Percentiles rank a stretch among this genome's conserved stretches.
These are phyloP conservation scores for Auriscalpium orientale DNA, from an alignment of 768 basidiomycete species.

Conservation along the genomic window DNA sequence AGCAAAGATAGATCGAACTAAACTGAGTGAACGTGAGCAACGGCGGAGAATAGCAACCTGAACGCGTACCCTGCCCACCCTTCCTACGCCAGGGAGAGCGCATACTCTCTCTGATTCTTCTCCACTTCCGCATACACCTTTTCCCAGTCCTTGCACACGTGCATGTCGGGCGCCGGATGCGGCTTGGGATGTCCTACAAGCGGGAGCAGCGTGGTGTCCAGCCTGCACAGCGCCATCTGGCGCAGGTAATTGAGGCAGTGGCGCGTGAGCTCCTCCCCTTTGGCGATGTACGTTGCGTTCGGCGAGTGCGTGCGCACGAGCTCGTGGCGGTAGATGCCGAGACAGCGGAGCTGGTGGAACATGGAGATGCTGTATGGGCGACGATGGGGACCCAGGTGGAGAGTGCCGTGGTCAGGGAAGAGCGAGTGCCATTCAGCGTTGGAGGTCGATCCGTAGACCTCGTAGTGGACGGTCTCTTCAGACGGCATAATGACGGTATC, in stretches of 20 bases:
- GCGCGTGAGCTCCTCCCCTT: conserved; percentile 19
- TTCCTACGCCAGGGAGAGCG: not conserved
- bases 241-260: conserved; percentile 34
- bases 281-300: not conserved
- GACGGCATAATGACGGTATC: not conserved
- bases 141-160: conserved; percentile 1
- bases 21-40: too few species aligned
- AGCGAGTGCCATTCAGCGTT: not conserved
- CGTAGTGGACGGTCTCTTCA: not conserved
- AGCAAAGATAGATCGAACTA: too few species aligned
- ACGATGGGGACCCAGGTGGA: not conserved
- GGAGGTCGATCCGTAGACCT: not conserved
- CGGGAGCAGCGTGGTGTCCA: conserved; percentile 28
- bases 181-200: not conserved
- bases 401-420: not conserved
- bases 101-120: not conserved
- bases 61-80: too few species aligned
- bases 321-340: conserved; percentile 16
- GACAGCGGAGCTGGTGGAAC: conserved; percentile 44
- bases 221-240: conserved; percentile 29
- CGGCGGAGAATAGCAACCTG: too few species aligned
- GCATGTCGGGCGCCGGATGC: not conserved
- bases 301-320: conserved; percentile 19
- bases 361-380: conserved; percentile 26
- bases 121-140: not conserved